These are phyloP conservation scores for Pneumocystis murina DNA, from an alignment of 1,139 yeast species.

Conservation along the genomic window DNA sequence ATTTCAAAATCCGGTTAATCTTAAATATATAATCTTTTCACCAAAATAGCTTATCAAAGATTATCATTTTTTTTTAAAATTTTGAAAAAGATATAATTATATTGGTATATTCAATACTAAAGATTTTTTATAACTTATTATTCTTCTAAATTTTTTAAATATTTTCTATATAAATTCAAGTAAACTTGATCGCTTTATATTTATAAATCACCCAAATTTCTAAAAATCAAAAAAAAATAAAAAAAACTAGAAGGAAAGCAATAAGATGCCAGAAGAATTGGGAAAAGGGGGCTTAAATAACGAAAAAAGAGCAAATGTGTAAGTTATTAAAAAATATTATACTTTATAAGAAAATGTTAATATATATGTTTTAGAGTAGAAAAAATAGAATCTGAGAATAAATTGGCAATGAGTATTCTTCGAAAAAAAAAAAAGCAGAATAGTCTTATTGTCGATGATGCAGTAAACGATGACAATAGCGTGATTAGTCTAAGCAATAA, in stretches of 20 bases:
- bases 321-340: background rate
- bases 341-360: background rate
- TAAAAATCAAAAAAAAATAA: background rate
- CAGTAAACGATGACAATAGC: conserved; percentile 91
- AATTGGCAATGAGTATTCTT: conserved; percentile 76
- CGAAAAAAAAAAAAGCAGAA: conserved; percentile 97
- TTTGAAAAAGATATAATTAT: too few relatives aligned
- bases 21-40: too few relatives aligned
- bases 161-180: background rate
- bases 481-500: conserved; percentile 87
- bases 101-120: background rate
- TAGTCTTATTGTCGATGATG: conserved; percentile 83
- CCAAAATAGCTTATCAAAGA: too few relatives aligned
- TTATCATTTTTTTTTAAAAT: background rate
- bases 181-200: background rate
- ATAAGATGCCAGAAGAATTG: background rate
- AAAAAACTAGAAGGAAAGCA: background rate
- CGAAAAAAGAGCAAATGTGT: background rate
- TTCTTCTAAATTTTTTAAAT: background rate
- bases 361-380: background rate
- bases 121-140: background rate
- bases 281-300: background rate
- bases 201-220: background rate
- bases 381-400: background rate
- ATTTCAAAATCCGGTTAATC: too few relatives aligned